A percentile compares a stretch with the other conserved stretches of the same genome.
These are phyloP conservation scores for Boletus bicolor DNA, from an alignment of 768 basidiomycete species.

Conservation along the genomic window DNA sequence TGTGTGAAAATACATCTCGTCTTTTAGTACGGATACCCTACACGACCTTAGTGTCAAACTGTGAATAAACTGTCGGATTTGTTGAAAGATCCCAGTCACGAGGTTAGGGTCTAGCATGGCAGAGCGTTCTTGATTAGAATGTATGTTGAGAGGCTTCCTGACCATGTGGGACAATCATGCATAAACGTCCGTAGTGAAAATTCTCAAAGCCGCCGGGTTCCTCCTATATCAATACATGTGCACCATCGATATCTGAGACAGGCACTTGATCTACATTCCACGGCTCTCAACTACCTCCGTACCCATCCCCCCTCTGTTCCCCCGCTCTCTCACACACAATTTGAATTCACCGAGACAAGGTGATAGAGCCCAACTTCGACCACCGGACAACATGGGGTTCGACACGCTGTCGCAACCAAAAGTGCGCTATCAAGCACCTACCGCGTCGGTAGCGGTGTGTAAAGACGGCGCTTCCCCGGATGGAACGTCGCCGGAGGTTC, in stretches of 20 bases:
- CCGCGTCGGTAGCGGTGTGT: slow-evolving; percentile 5
- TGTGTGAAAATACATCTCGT: too few relatives aligned
- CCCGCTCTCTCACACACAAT: not conserved
- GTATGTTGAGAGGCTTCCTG: not conserved
- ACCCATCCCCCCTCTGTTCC: not conserved
- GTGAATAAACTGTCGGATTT: too few relatives aligned
- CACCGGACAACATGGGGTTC: slow-evolving; percentile 2
- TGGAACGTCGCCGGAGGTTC: not conserved
- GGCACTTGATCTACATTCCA: not conserved
- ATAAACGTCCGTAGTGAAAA: not conserved
- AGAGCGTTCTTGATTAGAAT: not conserved
- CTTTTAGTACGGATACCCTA: too few relatives aligned
- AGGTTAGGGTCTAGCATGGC: not conserved
- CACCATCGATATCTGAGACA: not conserved
- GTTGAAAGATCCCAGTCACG: too few relatives aligned
- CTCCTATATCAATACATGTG: not conserved
- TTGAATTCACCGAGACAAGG: not conserved
- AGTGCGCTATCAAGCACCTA: not conserved
- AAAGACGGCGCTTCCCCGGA: slow-evolving; percentile 13
- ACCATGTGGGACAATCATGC: too few relatives aligned
- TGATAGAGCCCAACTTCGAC: slow-evolving; percentile 1
- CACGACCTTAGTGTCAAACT: too few relatives aligned
- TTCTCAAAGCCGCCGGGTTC: too few relatives aligned
- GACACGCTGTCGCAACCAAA: slow-evolving; percentile 12
- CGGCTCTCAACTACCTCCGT: not conserved